phyloP scores from a whole-genome alignment of 257 asterid species.

The Anisodus tanguticus region DNA sequence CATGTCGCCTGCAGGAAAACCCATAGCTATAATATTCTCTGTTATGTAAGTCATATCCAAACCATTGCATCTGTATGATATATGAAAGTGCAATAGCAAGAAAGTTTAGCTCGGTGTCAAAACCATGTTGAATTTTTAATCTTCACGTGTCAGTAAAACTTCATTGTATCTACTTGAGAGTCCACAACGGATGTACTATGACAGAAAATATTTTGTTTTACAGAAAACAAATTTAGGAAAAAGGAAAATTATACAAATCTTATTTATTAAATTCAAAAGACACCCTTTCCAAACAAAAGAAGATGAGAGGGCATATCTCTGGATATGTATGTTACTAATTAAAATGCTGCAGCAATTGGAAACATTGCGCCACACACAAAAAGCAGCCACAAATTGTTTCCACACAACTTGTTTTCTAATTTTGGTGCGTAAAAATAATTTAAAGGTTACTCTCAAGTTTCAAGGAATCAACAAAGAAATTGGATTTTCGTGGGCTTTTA shows the following conservation, averaged over 20 bases:
- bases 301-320: background rate
- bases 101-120: background rate
- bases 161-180: background rate
- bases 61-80: constrained; percentile 46
- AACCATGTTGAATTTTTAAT: background rate
- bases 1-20: constrained; percentile 97
- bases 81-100: background rate
- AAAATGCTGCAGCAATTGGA: background rate
- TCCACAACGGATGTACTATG: background rate
- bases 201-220: no score
- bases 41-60: constrained; percentile 94
- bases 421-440: background rate
- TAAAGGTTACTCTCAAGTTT: background rate
- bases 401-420: background rate
- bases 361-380: constrained; percentile 1
- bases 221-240: background rate
- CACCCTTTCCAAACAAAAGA: background rate
- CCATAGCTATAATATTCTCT: constrained; percentile 88
- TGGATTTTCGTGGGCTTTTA: constrained; percentile 4
- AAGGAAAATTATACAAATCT: background rate
- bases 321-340: no score
- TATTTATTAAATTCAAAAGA: background rate
- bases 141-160: background rate
- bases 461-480: constrained; percentile 4
- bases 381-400: constrained; percentile 2